These are phyloP conservation scores for Brettanomyces custersianus DNA, from an alignment of 805 yeast genomes.

Conservation along the genomic window DNA sequence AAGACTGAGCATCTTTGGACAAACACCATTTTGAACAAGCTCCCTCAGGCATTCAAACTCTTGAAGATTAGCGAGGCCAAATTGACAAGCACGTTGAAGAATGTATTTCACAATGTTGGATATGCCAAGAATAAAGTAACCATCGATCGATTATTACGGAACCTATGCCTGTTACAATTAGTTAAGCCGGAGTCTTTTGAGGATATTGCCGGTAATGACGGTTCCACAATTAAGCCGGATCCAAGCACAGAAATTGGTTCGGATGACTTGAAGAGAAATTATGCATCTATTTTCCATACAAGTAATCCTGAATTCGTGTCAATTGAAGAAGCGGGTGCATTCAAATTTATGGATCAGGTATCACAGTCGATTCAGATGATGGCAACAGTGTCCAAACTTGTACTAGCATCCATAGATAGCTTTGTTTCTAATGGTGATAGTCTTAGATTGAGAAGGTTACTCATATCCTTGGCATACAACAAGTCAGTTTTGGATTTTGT, in stretches of 20 bases:
- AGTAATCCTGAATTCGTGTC: constrained; percentile 40
- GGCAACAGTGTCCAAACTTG: constrained; percentile 29
- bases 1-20: constrained; percentile 18
- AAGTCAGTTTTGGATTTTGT: constrained; percentile 32
- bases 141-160: constrained; percentile 11
- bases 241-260: constrained; percentile 1
- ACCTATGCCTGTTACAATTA: constrained; percentile 15
- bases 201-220: constrained; percentile 5
- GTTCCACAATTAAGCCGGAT: background rate
- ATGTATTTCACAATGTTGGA: constrained; percentile 13
- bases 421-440: constrained; percentile 34
- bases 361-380: constrained; percentile 35
- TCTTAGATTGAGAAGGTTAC: constrained; percentile 38
- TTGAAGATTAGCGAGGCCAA: constrained; percentile 24
- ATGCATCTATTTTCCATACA: constrained; percentile 21
- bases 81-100: constrained; percentile 14
- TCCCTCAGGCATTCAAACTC: constrained; percentile 18
- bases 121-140: constrained; percentile 8
- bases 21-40: constrained; percentile 17
- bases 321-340: constrained; percentile 44
- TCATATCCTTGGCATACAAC: constrained; percentile 41
- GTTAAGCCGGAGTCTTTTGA: constrained; percentile 12
- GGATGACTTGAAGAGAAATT: constrained; percentile 12
- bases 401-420: constrained; percentile 24
- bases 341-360: constrained; percentile 40